These are phyloP conservation scores for Ilex aquifolium DNA, from an alignment of 257 asterid genomes.

Conservation along the genomic window DNA sequence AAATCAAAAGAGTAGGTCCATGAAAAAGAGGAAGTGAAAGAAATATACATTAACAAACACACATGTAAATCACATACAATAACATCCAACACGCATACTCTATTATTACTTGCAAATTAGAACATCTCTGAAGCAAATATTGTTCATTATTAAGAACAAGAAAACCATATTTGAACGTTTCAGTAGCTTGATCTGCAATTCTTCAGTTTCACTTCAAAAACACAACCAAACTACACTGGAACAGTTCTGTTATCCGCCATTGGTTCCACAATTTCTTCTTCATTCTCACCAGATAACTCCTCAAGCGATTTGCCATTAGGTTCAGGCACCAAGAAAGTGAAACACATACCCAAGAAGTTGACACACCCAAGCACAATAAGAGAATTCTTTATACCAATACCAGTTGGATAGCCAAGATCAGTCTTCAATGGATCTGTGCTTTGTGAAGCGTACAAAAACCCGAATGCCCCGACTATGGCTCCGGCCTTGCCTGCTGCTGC, in stretches of 20 bases:
- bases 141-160: no score
- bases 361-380: slow-evolving; percentile 26
- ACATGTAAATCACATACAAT: no score
- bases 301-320: slow-evolving; percentile 34
- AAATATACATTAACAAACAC: no score
- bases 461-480: slow-evolving; percentile 43
- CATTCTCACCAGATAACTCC: slow-evolving; percentile 28
- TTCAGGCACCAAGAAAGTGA: slow-evolving; percentile 35
- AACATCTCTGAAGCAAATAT: no score
- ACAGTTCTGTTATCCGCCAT: slow-evolving; percentile 12
- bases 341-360: slow-evolving; percentile 20
- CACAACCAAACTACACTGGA: slow-evolving; percentile 2
- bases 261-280: slow-evolving; percentile 7
- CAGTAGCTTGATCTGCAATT: no score
- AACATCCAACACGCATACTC: no score
- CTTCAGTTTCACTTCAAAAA: no score
- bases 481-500: slow-evolving; percentile 52
- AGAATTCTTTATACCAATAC: slow-evolving; percentile 30
- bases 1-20: no score
- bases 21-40: no score
- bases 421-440: slow-evolving; percentile 6
- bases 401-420: slow-evolving; percentile 30
- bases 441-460: slow-evolving; percentile 36
- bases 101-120: no score
- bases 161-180: no score